Base-by-base conservation (phyloP, 2,329 filamentous ascomycete species). In the Neofusicoccum sp. region DNA sequence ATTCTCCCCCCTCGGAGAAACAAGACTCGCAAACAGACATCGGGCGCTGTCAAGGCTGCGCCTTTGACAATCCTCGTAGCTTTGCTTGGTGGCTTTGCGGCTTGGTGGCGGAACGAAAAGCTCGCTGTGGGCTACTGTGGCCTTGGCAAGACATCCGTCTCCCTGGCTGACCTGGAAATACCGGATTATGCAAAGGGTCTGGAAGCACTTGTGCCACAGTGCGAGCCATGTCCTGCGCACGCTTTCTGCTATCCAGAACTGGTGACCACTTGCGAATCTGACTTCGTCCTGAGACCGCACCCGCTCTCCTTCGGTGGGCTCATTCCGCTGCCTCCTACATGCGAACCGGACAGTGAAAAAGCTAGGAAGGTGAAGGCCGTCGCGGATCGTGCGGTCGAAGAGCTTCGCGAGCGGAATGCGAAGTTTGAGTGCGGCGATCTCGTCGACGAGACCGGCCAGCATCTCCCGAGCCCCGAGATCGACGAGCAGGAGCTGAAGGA, bases 81-180 rank as follows among this genome's bases (percentile, higher is more conserved):
- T 0, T 76, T 95, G 8, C 74, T 95, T 6, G 84, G 84, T 33
- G 86, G 88, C 0, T 91, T 96, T 65, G 89, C 83, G 31, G 85
- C 85, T 7, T 95, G 93, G 84, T 99, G 93, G 79, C 84, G 93
- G 51, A 91, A 96, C 71, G 95, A 99, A 76, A 98, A 98, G 81
- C 80, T 96, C n/a, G 89, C 91, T 14, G 91, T 98, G 20, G 95
- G 96, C 34, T 99, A 96, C 71, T 99, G 95, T 72, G 92, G 93
- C 11, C 84, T 96, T 58, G 95, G 79, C 3, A 63, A 89, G 26
- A 80, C 85, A 49, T 84, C 82, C 6, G 82, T 79, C 65, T 81
- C 80, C 20, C 70, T 87, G 58, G 28, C 14, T 30, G 83, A 86
- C 31, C 80, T 89, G 11, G 81, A 84, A 26, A 80, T 96, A 16